A percentile compares a stretch with the other conserved stretches of the same genome.
Evolutionary conservation across 192 early-diverging fungal genomes (phyloP).

Genomic region (Podochytrium sp.): DNA sequence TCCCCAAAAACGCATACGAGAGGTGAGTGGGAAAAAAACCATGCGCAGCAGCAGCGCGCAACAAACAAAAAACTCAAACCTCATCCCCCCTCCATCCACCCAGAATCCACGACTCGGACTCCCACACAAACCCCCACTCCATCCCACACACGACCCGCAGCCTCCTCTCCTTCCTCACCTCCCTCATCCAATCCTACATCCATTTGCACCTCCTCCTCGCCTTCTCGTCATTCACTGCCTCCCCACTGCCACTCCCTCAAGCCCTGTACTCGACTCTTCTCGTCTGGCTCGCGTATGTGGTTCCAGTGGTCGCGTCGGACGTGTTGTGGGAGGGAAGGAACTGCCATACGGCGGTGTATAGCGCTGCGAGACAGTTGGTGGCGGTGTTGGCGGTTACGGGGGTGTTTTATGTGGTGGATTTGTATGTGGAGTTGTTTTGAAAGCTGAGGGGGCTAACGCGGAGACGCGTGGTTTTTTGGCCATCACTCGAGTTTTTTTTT

Average conservation of each 20-base stretch:
- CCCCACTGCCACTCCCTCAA: neutral
- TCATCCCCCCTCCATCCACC: neutral
- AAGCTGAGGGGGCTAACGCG: too few relatives aligned
- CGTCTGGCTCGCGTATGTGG: neutral
- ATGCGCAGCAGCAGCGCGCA: neutral
- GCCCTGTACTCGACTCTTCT: neutral
- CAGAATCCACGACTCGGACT: neutral
- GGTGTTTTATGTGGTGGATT: neutral
- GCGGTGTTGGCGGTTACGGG: neutral
- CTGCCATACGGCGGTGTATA: neutral
- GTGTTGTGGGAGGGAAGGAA: constrained; percentile 1
- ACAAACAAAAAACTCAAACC: neutral
- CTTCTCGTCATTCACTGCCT: neutral
- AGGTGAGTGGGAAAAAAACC: neutral
- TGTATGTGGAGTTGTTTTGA: too few relatives aligned
- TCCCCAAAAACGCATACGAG: neutral
- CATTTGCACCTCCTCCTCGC: constrained; percentile 3
- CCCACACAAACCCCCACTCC: neutral
- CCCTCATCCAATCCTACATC: neutral
- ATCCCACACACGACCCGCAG: neutral
- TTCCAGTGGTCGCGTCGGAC: neutral
- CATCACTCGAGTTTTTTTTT: too few relatives aligned
- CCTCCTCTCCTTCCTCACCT: neutral
- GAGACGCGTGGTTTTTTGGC: too few relatives aligned
- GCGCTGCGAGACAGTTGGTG: neutral